Evolutionary conservation across 306 rosid genomes (phyloP).

Genomic region (Purshia tridentata): DNA sequence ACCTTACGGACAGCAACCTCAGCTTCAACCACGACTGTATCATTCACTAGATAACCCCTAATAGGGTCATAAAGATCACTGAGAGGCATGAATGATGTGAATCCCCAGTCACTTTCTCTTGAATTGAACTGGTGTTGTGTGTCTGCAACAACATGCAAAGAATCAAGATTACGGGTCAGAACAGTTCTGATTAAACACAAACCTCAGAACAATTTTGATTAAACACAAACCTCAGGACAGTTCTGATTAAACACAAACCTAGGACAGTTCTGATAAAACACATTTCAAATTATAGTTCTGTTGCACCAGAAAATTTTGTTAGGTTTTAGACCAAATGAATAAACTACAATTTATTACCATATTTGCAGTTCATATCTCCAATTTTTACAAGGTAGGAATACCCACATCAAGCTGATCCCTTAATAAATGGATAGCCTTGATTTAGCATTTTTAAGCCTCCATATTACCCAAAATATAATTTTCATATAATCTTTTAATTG

Average conservation of each 20-base stretch:
- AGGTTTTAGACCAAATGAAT: not conserved
- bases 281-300: not conserved
- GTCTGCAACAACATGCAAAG: constrained; percentile 51
- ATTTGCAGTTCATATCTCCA: not conserved
- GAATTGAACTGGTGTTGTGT: constrained; percentile 87
- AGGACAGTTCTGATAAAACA: not conserved
- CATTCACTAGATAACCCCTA: constrained; percentile 79
- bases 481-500: not conserved
- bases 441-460: not conserved
- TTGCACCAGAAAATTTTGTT: not conserved
- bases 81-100: constrained; percentile 83
- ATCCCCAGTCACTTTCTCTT: constrained; percentile 94
- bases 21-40: constrained; percentile 76
- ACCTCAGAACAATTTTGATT: too few relatives aligned
- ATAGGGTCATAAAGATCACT: constrained; percentile 71
- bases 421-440: not conserved
- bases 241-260: not conserved
- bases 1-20: constrained; percentile 82
- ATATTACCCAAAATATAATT: not conserved
- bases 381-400: not conserved
- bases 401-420: not conserved
- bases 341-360: not conserved
- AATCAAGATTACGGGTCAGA: not conserved
- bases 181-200: not conserved
- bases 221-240: too few relatives aligned